Conservation (phyloP, 148 eudicot genomes). For the Chenopodium album region DNA sequence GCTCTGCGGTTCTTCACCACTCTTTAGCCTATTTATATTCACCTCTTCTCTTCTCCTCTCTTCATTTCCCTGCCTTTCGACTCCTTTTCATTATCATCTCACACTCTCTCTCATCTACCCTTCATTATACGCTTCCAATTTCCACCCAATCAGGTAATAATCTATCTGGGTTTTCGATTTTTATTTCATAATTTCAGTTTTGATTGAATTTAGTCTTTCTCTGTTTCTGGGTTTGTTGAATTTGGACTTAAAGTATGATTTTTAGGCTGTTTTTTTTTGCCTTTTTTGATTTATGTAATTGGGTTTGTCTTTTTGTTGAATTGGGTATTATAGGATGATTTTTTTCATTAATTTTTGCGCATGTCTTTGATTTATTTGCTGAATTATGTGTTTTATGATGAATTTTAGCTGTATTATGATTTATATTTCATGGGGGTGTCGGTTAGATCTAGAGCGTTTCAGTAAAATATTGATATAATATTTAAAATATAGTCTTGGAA, state of each 20-base stretch:
- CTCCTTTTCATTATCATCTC: background rate
- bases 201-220: background rate
- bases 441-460: constrained; percentile 20
- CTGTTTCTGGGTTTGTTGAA: constrained; percentile 12
- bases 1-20: constrained; percentile 1
- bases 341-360: background rate
- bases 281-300: background rate
- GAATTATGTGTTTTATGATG: background rate
- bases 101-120: background rate
- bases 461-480: background rate
- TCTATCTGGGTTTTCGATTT: constrained; percentile 15
- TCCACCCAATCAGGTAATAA: constrained; percentile 1
- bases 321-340: background rate
- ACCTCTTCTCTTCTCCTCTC: background rate
- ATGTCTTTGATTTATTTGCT: background rate
- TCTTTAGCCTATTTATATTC: constrained; percentile 22
- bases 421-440: background rate
- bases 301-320: background rate
- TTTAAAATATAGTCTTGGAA: background rate
- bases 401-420: background rate
- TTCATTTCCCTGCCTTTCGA: background rate
- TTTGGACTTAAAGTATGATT: background rate
- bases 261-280: background rate
- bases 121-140: constrained; percentile 7
- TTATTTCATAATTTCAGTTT: background rate